These are phyloP conservation scores for Magnusiomyces paraingens DNA, from an alignment of 1,139 yeast genomes.

Conservation along the genomic window DNA sequence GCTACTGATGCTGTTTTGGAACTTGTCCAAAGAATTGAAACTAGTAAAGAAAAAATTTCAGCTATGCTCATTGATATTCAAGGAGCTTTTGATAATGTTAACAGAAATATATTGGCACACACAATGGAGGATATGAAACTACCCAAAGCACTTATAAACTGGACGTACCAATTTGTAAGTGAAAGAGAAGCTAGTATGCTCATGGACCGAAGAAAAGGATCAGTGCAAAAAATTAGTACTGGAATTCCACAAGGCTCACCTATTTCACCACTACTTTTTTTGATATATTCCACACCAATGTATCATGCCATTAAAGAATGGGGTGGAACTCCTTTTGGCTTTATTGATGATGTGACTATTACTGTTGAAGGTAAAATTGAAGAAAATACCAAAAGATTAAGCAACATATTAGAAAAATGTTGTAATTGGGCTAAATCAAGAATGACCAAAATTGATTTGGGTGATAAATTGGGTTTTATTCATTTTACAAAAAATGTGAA, in stretches of 20 bases:
- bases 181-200: not conserved
- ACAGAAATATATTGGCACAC: constrained; percentile 12
- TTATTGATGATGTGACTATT: not conserved
- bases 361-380: not conserved
- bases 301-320: constrained; percentile 7
- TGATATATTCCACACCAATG: constrained; percentile 18
- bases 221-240: constrained; percentile 2
- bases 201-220: not conserved
- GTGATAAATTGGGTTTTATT: constrained; percentile 3
- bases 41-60: constrained; percentile 9
- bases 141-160: not conserved
- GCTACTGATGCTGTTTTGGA: constrained; percentile 15
- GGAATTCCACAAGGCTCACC: constrained; percentile 23
- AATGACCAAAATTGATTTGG: constrained; percentile 11
- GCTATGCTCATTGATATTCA: constrained; percentile 16
- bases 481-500: not conserved
- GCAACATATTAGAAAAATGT: not conserved
- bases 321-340: not conserved
- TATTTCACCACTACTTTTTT: constrained; percentile 18
- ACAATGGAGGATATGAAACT: constrained; percentile 8
- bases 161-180: not conserved
- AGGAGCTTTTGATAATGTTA: constrained; percentile 20
- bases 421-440: not conserved
- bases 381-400: not conserved
- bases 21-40: constrained; percentile 7